Percentiles rank a stretch among this genome's conserved stretches.
Conservation (phyloP, 495 filamentous ascomycete species). For the Podospora pseudoanserina region DNA sequence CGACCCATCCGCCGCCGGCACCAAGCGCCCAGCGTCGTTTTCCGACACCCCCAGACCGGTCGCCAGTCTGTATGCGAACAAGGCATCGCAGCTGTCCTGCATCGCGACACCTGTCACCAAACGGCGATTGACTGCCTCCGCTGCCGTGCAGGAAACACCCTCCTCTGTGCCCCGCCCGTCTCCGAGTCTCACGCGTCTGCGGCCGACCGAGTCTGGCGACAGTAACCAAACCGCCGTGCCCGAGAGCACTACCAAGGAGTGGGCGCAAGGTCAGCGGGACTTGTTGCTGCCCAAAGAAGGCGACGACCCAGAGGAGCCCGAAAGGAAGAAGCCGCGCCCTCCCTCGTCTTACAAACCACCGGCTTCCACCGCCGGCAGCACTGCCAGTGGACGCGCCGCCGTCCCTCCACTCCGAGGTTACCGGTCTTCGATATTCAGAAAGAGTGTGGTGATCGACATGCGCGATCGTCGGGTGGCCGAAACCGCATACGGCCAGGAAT, state of each 20-base stretch:
- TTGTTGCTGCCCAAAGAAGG: constrained; percentile 36
- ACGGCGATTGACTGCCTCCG: constrained; percentile 26
- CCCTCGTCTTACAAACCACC: constrained; percentile 41
- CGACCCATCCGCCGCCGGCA: constrained; percentile 14
- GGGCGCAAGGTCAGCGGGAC: constrained; percentile 41
- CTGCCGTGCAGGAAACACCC: constrained; percentile 14
- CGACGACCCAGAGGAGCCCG: constrained; percentile 32
- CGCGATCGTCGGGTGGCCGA: constrained; percentile 33
- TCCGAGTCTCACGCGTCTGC: constrained; percentile 17
- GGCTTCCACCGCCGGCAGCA: not conserved
- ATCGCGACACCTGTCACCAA: constrained; percentile 25
- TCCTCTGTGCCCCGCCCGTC: constrained; percentile 10
- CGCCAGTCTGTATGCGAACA: constrained; percentile 24
- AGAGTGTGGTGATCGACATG: constrained; percentile 49
- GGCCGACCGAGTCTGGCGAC: constrained; percentile 13
- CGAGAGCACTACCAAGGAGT: constrained; percentile 29
- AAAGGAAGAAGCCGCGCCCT: constrained; percentile 41
- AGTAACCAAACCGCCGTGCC: constrained; percentile 20
- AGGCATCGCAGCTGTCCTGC: constrained; percentile 19
- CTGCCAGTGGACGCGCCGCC: constrained; percentile 26
- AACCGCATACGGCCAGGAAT: constrained; percentile 37
- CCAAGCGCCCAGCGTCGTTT: constrained; percentile 42
- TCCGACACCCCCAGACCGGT: constrained; percentile 30
- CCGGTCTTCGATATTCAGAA: constrained; percentile 48
- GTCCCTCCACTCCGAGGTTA: constrained; percentile 50